These are phyloP conservation scores for Alliaria petiolata DNA, from an alignment of 345 rosid genomes.

Conservation along the genomic window DNA sequence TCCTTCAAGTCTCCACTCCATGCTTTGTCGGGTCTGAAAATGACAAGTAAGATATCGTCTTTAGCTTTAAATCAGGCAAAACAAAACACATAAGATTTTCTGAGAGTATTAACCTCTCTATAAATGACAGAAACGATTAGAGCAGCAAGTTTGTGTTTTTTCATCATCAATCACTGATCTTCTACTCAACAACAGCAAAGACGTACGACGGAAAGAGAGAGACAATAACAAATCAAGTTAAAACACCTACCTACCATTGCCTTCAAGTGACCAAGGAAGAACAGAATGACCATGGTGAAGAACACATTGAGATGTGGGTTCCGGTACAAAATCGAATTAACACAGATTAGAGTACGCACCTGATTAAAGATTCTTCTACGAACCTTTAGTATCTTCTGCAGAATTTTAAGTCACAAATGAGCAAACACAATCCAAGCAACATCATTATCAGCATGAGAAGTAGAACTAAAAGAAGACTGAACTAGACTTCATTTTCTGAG, in stretches of 20 bases:
- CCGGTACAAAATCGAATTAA: not conserved
- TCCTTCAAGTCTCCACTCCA: not conserved
- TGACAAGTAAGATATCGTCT: conserved; percentile 3
- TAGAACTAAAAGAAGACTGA: conserved; percentile 1
- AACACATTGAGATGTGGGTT: not conserved
- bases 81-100: not conserved
- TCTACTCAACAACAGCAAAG: not conserved
- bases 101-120: not conserved
- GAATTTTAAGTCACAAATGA: not conserved
- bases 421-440: conserved; percentile 9
- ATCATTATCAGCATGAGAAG: conserved; percentile 9
- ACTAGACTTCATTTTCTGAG: conserved; percentile 5
- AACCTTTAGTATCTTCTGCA: not conserved
- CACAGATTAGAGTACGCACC: conserved; percentile 1
- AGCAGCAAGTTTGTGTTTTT: not conserved
- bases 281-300: conserved; percentile 2
- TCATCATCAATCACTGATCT: not conserved
- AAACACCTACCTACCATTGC: too few species aligned
- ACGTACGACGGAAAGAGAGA: not conserved
- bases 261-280: not conserved
- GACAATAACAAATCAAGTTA: too few species aligned
- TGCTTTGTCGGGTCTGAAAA: conserved; percentile 14
- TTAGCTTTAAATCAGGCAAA: conserved; percentile 2
- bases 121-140: not conserved
- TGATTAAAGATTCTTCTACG: too few species aligned